phyloP scores from a whole-genome alignment of 2,329 filamentous ascomycete genomes.

The Calonectria pauciramosa region DNA sequence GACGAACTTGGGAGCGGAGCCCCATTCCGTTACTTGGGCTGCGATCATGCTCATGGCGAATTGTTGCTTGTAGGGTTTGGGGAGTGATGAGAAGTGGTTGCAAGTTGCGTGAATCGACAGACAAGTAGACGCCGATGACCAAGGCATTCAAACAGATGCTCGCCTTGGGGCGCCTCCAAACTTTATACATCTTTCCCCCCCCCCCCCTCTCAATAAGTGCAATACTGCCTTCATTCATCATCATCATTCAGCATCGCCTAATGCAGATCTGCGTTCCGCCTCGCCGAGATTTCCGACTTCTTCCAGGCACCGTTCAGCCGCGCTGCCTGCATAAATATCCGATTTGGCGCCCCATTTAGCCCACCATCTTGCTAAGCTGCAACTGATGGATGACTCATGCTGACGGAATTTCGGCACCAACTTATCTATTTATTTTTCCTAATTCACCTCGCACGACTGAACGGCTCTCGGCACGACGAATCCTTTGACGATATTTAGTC shows the following conservation, averaged over 20 bases:
- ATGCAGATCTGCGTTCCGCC: neutral
- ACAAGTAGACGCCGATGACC: neutral
- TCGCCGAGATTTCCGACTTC: slow-evolving; percentile 12
- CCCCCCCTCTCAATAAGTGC: neutral
- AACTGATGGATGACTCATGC: slow-evolving; percentile 27
- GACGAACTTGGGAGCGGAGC: slow-evolving; percentile 42
- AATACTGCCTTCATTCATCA: neutral
- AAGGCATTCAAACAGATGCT: neutral
- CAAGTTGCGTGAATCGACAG: neutral
- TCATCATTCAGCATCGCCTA: slow-evolving; percentile 18
- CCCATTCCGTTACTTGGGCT: slow-evolving; percentile 58
- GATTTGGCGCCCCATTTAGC: slow-evolving; percentile 8
- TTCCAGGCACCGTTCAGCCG: slow-evolving; percentile 16
- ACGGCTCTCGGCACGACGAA: neutral
- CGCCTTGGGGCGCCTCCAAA: neutral
- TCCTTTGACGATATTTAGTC: neutral
- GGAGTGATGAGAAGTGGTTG: neutral
- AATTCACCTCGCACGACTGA: neutral
- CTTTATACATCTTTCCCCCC: slow-evolving; percentile 5
- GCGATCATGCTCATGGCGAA: slow-evolving; percentile 50
- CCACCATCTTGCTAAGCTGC: slow-evolving; percentile 13
- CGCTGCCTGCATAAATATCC: neutral
- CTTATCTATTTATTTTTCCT: neutral
- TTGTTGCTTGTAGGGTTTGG: neutral
- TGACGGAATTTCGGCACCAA: slow-evolving; percentile 39